These are phyloP conservation scores for Calonectria naviculata DNA, from an alignment of 2,329 filamentous ascomycete genomes.

Conservation along the genomic window DNA sequence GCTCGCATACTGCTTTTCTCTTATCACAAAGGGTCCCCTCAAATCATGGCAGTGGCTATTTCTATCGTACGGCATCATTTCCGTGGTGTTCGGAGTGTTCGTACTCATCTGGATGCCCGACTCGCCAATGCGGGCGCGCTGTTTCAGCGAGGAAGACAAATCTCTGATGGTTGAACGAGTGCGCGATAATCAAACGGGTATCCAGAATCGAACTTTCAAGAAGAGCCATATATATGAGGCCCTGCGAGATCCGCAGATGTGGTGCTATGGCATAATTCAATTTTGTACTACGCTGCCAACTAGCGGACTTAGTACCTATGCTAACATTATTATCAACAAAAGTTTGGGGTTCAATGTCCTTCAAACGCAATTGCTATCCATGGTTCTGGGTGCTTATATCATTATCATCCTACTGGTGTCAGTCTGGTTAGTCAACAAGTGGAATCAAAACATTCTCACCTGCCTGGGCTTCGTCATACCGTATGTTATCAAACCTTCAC, in stretches of 20 bases:
- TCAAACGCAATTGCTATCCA: conserved; percentile 78
- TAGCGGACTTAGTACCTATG: conserved; percentile 77
- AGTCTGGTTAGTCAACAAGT: conserved; percentile 75
- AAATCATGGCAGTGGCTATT: conserved; percentile 79
- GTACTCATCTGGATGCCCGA: conserved; percentile 74
- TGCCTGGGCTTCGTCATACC: conserved; percentile 76
- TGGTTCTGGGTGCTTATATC: conserved; percentile 81
- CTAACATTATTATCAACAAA: conserved; percentile 77
- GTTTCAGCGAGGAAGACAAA: conserved; percentile 74
- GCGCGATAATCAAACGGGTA: conserved; percentile 69
- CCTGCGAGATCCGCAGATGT: conserved; percentile 73
- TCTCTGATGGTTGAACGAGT: conserved; percentile 70
- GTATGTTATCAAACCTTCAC: conserved; percentile 41
- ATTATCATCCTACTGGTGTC: conserved; percentile 76
- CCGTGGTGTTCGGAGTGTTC: conserved; percentile 71
- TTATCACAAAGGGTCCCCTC: conserved; percentile 63
- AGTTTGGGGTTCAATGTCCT: conserved; percentile 71
- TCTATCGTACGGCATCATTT: conserved; percentile 71
- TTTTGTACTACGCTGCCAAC: conserved; percentile 80
- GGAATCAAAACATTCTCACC: conserved; percentile 73
- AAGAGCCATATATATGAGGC: conserved; percentile 60
- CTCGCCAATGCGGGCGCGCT: conserved; percentile 77
- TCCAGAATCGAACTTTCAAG: conserved; percentile 66
- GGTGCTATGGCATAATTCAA: conserved; percentile 72
- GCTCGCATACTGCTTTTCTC: conserved; percentile 71